phyloP scores from a whole-genome alignment of 345 rosid genomes.

The Corchorus olitorius region DNA sequence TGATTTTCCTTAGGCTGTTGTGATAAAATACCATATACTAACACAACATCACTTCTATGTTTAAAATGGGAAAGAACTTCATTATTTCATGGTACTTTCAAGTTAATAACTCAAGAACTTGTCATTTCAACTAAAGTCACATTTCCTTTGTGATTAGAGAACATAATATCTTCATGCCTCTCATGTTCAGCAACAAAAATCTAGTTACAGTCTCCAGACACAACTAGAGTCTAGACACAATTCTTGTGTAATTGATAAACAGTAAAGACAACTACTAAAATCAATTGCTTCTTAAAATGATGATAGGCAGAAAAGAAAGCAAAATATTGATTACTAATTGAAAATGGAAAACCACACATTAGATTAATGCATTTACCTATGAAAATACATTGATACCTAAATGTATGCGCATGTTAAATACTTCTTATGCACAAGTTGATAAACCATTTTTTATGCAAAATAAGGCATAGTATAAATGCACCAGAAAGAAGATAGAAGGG shows the following conservation, averaged over 20 bases:
- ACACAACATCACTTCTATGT: neutral
- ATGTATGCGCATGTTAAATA: neutral
- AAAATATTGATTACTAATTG: neutral
- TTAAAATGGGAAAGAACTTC: neutral
- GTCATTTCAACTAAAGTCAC: neutral
- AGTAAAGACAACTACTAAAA: neutral
- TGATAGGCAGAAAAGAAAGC: neutral
- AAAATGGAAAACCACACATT: neutral
- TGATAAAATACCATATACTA: neutral
- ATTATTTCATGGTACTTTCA: neutral
- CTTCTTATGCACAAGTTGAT: neutral
- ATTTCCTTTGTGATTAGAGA: neutral
- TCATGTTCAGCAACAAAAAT: neutral
- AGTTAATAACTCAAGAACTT: neutral
- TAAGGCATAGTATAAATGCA: conserved; percentile 1
- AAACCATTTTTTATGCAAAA: neutral
- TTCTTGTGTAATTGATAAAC: conserved; percentile 7
- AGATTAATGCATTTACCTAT: neutral
- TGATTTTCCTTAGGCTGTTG: neutral
- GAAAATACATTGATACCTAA: neutral
- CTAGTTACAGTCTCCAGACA: neutral
- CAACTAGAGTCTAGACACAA: neutral
- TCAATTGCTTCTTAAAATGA: neutral
- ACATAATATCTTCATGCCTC: neutral
- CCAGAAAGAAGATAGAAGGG: conserved; percentile 3